Conservation (phyloP, 2,329 filamentous ascomycete genomes). For the Exophiala sp. region DNA sequence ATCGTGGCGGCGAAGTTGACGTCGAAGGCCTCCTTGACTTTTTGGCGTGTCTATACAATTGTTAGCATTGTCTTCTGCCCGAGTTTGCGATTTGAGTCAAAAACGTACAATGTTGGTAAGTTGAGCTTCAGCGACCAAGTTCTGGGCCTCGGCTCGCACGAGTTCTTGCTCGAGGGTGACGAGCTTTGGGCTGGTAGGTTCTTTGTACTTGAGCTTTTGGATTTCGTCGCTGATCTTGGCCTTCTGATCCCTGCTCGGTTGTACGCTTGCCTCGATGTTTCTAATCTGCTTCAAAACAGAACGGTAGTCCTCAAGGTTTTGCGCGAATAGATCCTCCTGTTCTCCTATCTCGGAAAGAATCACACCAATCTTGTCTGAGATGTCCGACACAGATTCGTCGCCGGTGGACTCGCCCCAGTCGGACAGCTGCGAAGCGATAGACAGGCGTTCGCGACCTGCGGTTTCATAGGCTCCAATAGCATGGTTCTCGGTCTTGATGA, state of each 20-base stretch:
- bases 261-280: conserved; percentile 92
- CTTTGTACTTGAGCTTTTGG: conserved; percentile 83
- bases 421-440: conserved; percentile 84
- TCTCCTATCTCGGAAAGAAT: conserved; percentile 88
- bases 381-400: conserved; percentile 81
- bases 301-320: conserved; percentile 81
- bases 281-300: conserved; percentile 82
- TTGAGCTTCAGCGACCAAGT: conserved; percentile 92
- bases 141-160: conserved; percentile 91
- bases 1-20: conserved; percentile 85
- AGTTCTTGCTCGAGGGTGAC: conserved; percentile 92
- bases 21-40: conserved; percentile 92
- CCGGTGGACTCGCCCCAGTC: conserved; percentile 93
- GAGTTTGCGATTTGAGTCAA: not conserved
- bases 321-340: conserved; percentile 84
- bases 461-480: conserved; percentile 79
- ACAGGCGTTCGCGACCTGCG: conserved; percentile 77
- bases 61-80: conserved; percentile 2
- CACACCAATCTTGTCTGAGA: conserved; percentile 94
- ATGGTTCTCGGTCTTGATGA: conserved; percentile 94
- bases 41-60: conserved; percentile 72
- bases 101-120: conserved; percentile 81
- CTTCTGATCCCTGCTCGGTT: conserved; percentile 85
- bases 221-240: conserved; percentile 90
- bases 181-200: conserved; percentile 77